Percentiles rank a stretch among this genome's conserved stretches.
phyloP scores from a whole-genome alignment of 192 early-diverging fungal species.

The Mortierella antarctica region DNA sequence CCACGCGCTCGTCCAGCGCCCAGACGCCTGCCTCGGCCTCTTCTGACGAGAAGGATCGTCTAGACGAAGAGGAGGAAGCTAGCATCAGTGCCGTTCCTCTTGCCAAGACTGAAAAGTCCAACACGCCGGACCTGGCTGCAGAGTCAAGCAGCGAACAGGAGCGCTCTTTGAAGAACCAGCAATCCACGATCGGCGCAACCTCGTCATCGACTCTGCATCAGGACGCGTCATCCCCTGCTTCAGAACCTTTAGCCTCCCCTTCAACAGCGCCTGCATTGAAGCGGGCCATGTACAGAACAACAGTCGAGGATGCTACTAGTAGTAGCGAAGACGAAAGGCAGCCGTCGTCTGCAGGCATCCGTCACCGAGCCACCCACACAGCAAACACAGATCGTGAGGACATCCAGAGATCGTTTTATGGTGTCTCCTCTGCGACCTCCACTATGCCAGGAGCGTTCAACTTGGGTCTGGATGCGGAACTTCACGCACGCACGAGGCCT shows the following conservation, averaged over 20 bases:
- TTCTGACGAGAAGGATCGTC: neutral
- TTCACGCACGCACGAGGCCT: neutral
- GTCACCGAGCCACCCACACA: neutral
- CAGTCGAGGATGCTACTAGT: conserved; percentile 31
- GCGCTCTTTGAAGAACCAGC: no score
- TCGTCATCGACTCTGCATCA: neutral
- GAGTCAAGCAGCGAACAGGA: no score
- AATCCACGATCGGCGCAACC: neutral
- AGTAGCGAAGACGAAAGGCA: conserved; percentile 19
- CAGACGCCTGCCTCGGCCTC: conserved; percentile 6
- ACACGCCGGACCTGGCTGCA: neutral
- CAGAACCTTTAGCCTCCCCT: neutral
- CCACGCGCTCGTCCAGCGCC: conserved; percentile 1
- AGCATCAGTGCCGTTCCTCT: neutral
- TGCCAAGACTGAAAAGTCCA: neutral
- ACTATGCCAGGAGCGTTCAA: conserved; percentile 48
- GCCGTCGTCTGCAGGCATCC: neutral
- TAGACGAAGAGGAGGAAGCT: conserved; percentile 6
- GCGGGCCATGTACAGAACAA: conserved; percentile 26
- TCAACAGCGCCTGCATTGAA: neutral
- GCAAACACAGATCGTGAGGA: neutral
- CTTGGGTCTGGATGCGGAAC: conserved; percentile 30
- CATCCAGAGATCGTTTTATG: conserved; percentile 8
- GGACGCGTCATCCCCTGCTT: neutral
- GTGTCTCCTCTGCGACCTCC: neutral